A percentile compares a stretch with the other conserved stretches of the same genome.
phyloP scores from a whole-genome alignment of 2,329 filamentous ascomycete species.

The Aureobasidium leucospermi region DNA sequence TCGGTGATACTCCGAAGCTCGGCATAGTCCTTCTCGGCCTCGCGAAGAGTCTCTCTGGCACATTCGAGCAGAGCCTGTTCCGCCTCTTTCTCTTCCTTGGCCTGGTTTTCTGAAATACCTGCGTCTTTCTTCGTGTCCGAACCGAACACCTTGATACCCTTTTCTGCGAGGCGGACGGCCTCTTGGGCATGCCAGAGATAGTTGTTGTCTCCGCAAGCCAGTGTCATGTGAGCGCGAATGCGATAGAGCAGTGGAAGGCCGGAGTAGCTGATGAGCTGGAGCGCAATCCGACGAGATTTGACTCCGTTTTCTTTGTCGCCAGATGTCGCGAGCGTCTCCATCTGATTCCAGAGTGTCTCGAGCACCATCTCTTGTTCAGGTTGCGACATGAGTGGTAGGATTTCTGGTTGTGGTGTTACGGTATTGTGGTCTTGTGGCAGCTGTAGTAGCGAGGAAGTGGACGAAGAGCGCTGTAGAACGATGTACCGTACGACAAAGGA shows the following conservation, averaged over 20 bases:
- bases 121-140: too few relatives aligned
- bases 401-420: not conserved
- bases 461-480: too few relatives aligned
- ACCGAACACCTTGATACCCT: too few relatives aligned
- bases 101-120: too few relatives aligned
- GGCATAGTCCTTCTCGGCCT: conserved; percentile 11
- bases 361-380: not conserved
- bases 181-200: too few relatives aligned
- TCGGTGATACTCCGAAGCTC: conserved; percentile 18
- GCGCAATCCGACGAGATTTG: not conserved
- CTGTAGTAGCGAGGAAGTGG: not conserved
- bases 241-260: not conserved
- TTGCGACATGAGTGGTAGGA: not conserved
- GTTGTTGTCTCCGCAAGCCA: not conserved
- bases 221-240: not conserved
- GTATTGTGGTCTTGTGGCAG: too few relatives aligned
- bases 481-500: not conserved
- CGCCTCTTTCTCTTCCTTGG: too few relatives aligned
- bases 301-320: not conserved
- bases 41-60: not conserved
- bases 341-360: not conserved
- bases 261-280: not conserved
- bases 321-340: not conserved
- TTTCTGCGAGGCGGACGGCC: too few relatives aligned
- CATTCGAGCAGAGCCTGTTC: not conserved